Base-by-base conservation (phyloP, 805 yeast genomes). In the Candida gorgasii region DNA sequence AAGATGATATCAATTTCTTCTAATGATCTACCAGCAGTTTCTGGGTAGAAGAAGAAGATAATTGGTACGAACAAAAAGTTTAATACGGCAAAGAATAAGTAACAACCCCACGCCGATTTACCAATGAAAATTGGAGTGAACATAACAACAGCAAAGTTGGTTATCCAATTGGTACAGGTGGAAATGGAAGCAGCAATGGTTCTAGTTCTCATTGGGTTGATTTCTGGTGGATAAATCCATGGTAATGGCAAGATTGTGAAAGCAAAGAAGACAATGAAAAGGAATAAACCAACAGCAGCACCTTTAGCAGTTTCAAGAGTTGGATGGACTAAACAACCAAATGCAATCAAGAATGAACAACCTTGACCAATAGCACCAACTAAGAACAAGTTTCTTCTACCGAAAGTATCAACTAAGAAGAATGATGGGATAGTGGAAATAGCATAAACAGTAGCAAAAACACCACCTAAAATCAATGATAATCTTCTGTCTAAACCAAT, bases 381-480 rank as follows among this genome's bases (percentile, higher is more conserved):
- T 45, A 70, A 56, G 52, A 67, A 68, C 52, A 69, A 63, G 54
- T 66, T 68, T 67, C 76, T 68, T 65, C 75, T 66, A 42, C 75
- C 75, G 27, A 67, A 58, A 23, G 68, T 52, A 51, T 69, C 75
- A 48, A 69, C 55, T 49, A 69, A 57, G 56, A 67, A 69, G 55
- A 68, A 69, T 15, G 75, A 63, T 23, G 73, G 73, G 47, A 67
- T 64, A 33, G 80, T 73, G 42, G 75, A 65, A 8, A 81, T 45
- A n/a, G 82, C 80, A 52, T 80, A 80, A 36, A 80, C 65, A 39
- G 84, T 77, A 27, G 85, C 69, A 51, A 79, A 79, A 28, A 79
- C 79, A 67, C 86, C 86, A 57, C 86, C 86, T 53, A 82, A 67
- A 50, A 81, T 67, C 59, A 79, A 69, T 19, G 86, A 65, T 53